Evolutionary conservation across 1,139 yeast species (phyloP).

Genomic region (Lodderomyces parapsilosis): DNA sequence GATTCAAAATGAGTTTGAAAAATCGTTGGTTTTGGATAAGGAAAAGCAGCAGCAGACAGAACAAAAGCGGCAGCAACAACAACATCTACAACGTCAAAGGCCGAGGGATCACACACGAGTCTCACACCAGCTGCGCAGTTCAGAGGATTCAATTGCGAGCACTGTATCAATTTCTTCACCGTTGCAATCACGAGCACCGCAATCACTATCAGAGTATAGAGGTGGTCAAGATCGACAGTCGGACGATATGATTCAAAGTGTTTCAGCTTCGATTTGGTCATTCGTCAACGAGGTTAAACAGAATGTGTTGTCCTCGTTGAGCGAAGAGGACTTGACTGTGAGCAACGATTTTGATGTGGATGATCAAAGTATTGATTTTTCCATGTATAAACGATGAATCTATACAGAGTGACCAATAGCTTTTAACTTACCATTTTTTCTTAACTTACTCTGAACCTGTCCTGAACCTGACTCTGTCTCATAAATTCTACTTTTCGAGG

Average conservation of each 20-base stretch:
- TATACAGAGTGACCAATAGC: too few relatives aligned
- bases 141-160: conserved; percentile 11
- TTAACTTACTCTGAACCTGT: too few relatives aligned
- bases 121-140: conserved; percentile 20
- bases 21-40: conserved; percentile 29
- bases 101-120: neutral
- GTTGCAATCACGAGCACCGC: conserved; percentile 13
- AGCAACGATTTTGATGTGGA: conserved; percentile 15
- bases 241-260: conserved; percentile 43
- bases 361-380: conserved; percentile 27
- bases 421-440: too few relatives aligned
- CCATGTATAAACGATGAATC: conserved; percentile 21
- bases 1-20: conserved; percentile 66
- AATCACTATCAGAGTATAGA: conserved; percentile 4
- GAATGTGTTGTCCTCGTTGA: conserved; percentile 36
- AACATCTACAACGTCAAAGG: neutral
- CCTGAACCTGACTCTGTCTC: too few relatives aligned
- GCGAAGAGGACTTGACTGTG: conserved; percentile 24
- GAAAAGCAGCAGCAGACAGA: conserved; percentile 1
- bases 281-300: conserved; percentile 45
- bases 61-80: conserved; percentile 1
- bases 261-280: conserved; percentile 45
- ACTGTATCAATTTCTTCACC: conserved; percentile 20
- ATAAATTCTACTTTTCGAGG: too few relatives aligned
- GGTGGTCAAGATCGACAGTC: conserved; percentile 8